These are phyloP conservation scores for Globisporangium orthogonon DNA, from an alignment of 352 stramenopile genomes.

Conservation along the genomic window DNA sequence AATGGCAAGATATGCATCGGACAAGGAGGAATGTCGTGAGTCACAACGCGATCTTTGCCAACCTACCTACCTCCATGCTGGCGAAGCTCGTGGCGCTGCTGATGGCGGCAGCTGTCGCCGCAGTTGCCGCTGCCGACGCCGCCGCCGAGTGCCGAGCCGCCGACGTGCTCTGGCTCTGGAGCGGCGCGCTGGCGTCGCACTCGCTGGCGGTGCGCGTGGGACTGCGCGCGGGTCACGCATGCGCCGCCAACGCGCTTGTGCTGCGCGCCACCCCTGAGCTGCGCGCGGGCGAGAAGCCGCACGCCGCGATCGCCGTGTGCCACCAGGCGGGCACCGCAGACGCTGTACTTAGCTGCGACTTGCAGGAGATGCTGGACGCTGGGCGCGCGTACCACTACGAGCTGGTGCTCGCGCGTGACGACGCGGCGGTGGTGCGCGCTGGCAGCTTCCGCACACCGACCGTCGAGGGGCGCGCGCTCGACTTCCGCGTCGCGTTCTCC, in stretches of 20 bases:
- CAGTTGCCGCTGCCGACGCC: too few species aligned
- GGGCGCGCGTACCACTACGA: constrained; percentile 56
- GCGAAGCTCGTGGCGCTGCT: not conserved
- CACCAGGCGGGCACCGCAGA: constrained; percentile 23
- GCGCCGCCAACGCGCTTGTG: constrained; percentile 40
- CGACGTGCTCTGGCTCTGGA: constrained; percentile 72
- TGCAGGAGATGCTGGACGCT: constrained; percentile 39
- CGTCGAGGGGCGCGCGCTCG: constrained; percentile 33
- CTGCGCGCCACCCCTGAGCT: constrained; percentile 51
- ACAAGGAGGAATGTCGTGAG: too few species aligned
- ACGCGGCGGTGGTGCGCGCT: constrained; percentile 24
- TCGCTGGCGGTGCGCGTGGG: constrained; percentile 71
- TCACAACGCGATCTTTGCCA: too few species aligned
- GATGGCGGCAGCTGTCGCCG: too few species aligned
- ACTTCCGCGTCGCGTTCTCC: constrained; percentile 71
- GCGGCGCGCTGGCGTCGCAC: constrained; percentile 52
- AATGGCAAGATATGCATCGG: too few species aligned
- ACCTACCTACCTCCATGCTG: not conserved
- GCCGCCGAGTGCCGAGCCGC: constrained; percentile 20
- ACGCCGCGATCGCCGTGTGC: constrained; percentile 39
- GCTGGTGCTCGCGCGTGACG: constrained; percentile 28
- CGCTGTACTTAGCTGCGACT: constrained; percentile 39
- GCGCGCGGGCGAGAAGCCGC: constrained; percentile 30
- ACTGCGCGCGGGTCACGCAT: constrained; percentile 44
- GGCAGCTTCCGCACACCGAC: constrained; percentile 49